These are phyloP conservation scores for Boechera retrofracta DNA, from an alignment of 345 rosid species.

Conservation along the genomic window DNA sequence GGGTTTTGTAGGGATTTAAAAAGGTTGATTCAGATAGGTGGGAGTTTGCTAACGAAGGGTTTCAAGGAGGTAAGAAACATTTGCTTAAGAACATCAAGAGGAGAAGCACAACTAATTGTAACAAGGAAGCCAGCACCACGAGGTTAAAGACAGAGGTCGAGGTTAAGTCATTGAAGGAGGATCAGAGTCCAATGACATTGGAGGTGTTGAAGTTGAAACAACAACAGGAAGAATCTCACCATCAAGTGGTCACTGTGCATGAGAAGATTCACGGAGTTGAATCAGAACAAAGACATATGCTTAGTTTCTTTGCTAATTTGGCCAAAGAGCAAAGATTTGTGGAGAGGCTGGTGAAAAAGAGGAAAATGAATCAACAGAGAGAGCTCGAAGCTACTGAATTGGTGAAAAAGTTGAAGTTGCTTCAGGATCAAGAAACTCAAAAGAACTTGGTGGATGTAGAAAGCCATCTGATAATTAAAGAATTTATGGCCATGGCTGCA, in stretches of 20 bases:
- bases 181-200: slow-evolving; percentile 50
- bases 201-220: slow-evolving; percentile 62
- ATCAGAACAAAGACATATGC: slow-evolving; percentile 63
- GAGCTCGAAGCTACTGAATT: slow-evolving; percentile 24
- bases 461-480: background rate
- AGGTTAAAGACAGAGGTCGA: background rate
- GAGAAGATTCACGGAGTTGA: slow-evolving; percentile 54
- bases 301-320: slow-evolving; percentile 67
- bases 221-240: slow-evolving; percentile 64
- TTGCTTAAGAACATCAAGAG: slow-evolving; percentile 74
- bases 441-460: slow-evolving; percentile 2
- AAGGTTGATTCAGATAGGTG: slow-evolving; percentile 81
- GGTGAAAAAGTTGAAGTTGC: slow-evolving; percentile 24
- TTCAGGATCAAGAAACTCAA: slow-evolving; percentile 28
- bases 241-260: slow-evolving; percentile 54
- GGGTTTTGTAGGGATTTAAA: slow-evolving; percentile 66
- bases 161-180: slow-evolving; percentile 58
- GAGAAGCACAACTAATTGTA: slow-evolving; percentile 55
- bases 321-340: slow-evolving; percentile 52
- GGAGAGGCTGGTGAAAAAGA: slow-evolving; percentile 48
- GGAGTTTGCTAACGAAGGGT: slow-evolving; percentile 87
- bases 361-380: slow-evolving; percentile 14
- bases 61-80: slow-evolving; percentile 74
- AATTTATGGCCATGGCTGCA: slow-evolving; percentile 6
- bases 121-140: slow-evolving; percentile 34